These are phyloP conservation scores for Fusarium odoratissimum DNA, from an alignment of 2,329 filamentous ascomycete species.

Conservation along the genomic window DNA sequence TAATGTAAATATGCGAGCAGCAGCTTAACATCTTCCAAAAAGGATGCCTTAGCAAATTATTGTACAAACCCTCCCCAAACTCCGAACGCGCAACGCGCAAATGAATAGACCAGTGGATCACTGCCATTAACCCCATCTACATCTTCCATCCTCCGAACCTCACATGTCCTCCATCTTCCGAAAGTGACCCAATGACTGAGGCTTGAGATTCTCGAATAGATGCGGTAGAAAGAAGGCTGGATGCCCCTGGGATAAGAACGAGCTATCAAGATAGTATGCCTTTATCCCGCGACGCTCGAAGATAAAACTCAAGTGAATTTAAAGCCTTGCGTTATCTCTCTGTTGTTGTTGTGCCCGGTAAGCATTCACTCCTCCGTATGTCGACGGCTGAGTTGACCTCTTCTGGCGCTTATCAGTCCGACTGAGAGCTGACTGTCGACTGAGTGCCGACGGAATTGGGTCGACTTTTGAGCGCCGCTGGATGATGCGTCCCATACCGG, in stretches of 20 bases:
- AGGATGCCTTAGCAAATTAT: background rate
- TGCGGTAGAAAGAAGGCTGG: background rate
- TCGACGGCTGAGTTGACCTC: slow-evolving; percentile 5
- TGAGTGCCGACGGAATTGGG: background rate
- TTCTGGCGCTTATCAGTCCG: slow-evolving; percentile 17
- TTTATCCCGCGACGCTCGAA: background rate
- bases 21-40: background rate
- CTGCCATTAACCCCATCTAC: background rate
- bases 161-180: background rate
- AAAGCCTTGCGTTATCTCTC: background rate
- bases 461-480: background rate
- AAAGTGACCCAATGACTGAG: background rate
- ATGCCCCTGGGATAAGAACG: too few relatives aligned
- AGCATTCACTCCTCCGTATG: slow-evolving; percentile 46
- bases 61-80: background rate
- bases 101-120: background rate
- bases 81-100: background rate
- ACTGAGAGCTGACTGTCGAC: background rate
- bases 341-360: slow-evolving; percentile 32
- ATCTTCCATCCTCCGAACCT: background rate
- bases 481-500: background rate
- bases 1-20: background rate
- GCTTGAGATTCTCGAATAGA: background rate
- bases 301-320: too few relatives aligned
- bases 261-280: background rate